Percentiles rank a stretch among this genome's conserved stretches.
phyloP scores from a whole-genome alignment of 176 grass and related monocot genomes.

The Pharus latifolius region DNA sequence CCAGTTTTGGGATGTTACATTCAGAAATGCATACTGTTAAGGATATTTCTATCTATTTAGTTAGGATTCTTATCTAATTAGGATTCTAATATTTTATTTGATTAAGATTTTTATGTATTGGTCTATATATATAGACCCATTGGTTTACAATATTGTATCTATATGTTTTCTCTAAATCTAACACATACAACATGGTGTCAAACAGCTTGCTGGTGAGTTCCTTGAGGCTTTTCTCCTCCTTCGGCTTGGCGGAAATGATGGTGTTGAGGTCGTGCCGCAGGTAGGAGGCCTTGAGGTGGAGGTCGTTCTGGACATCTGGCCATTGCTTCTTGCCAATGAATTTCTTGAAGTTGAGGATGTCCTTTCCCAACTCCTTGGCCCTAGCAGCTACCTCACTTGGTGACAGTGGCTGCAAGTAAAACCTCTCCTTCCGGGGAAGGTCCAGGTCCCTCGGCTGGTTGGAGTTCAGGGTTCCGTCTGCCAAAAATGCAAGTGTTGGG shows the following conservation, averaged over 20 bases:
- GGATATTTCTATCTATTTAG: too few relatives aligned
- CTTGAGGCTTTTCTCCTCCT: slow-evolving; percentile 87
- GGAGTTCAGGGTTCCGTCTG: slow-evolving; percentile 68
- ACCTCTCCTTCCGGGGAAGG: slow-evolving; percentile 51
- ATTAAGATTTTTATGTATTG: too few relatives aligned
- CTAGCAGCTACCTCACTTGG: slow-evolving; percentile 46
- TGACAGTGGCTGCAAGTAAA: slow-evolving; percentile 63
- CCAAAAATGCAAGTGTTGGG: background rate
- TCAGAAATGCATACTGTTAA: too few relatives aligned
- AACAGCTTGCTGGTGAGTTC: slow-evolving; percentile 67
- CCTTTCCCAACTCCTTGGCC: slow-evolving; percentile 75
- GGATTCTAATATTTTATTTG: too few relatives aligned
- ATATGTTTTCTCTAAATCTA: too few relatives aligned
- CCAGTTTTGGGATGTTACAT: too few relatives aligned
- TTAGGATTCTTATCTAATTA: too few relatives aligned
- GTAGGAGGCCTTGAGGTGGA: slow-evolving; percentile 59
- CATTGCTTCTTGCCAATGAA: slow-evolving; percentile 90
- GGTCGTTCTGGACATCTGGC: slow-evolving; percentile 80
- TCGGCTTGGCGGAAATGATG: slow-evolving; percentile 69
- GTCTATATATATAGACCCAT: too few relatives aligned
- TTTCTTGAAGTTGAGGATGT: slow-evolving; percentile 72
- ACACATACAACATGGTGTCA: too few relatives aligned
- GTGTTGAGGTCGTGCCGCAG: slow-evolving; percentile 89
- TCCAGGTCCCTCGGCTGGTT: slow-evolving; percentile 63
- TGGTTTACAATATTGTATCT: slow-evolving; percentile 47